Evolutionary conservation across 768 basidiomycete species (phyloP), one percentile per base, ranked within the genome.

Genomic region (Trametes cubensis): DNA sequence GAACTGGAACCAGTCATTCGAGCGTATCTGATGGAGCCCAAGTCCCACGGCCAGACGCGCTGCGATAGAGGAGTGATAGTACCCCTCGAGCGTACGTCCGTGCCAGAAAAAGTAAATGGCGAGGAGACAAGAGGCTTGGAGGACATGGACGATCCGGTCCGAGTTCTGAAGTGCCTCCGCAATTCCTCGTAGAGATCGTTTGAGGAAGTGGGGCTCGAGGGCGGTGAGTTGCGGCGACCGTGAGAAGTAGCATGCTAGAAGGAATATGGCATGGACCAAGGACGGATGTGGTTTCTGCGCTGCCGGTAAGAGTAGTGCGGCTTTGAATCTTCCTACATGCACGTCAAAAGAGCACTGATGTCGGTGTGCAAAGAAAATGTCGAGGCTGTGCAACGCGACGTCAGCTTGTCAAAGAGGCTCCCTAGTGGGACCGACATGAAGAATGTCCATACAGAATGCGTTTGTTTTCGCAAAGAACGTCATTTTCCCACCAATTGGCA

Each of bases 51-150:
- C 83, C 21, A 87, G 77, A n/a, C 85, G 79, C 42, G 84, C 81
- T 6, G 85, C 84, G 17, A 82, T 80, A 62, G 81, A 84, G 2
- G 85, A 79, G 63, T 87, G 84, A 38, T 82, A 80, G 70, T 85
- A 85, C 4, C 83, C 86, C 67, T 88, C 85, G 34, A 85, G 77
- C 26, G 77, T 71, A 13, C 84, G 79, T 51, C 79, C 79, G 58
- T 84, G 83, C 71, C 79, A 78, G 70, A 83, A 87, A 67, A 84
- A 82, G 70, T 86, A 87, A 34, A 83, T 75, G 2, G 84, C 82
- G 53, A 88, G 78, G 28, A 88, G 78, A 41, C 80, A 82, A 2
- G 84, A 82, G 2, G 86, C 85, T 67, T 85, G 84, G 11, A 87
- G 79, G 59, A 85, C 77, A 66, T 87, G 83, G 57, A 83, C 72